Percentiles rank a stretch among this genome's conserved stretches.
These are phyloP conservation scores for Nicotiana sylvestris DNA, from an alignment of 257 asterid species.

Conservation along the genomic window DNA sequence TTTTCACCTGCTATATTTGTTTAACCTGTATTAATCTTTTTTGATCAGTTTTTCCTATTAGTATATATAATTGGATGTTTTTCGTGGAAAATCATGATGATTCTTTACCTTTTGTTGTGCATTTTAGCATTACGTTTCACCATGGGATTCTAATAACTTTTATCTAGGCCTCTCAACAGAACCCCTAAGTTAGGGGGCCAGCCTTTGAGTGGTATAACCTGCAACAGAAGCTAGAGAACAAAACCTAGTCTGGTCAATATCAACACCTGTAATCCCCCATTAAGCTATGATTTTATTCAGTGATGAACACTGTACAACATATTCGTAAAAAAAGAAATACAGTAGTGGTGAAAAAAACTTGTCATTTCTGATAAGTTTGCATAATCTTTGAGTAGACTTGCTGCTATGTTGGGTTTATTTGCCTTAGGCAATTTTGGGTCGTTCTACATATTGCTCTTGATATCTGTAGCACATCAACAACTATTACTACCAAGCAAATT, in stretches of 20 bases:
- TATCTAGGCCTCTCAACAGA: neutral
- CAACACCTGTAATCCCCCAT: neutral
- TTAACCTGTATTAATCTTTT: neutral
- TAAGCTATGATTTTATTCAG: neutral
- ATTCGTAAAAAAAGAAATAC: neutral
- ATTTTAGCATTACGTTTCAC: neutral
- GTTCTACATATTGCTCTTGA: neutral
- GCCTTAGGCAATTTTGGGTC: neutral
- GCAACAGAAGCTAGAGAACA: neutral
- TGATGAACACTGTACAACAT: neutral
- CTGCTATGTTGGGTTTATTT: slow-evolving; percentile 1
- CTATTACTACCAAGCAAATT: neutral
- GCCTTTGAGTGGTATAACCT: neutral
- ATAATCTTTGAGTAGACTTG: neutral
- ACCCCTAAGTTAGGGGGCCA: neutral
- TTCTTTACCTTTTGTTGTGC: too few relatives aligned
- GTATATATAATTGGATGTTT: neutral
- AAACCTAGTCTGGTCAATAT: neutral
- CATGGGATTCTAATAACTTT: neutral
- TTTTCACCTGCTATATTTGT: neutral
- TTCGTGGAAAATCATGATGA: too few relatives aligned
- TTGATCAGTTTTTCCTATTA: slow-evolving; percentile 1
- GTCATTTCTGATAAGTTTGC: neutral
- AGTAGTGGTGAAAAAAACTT: neutral
- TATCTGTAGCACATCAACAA: neutral